Evolutionary conservation across 2,329 filamentous ascomycete genomes (phyloP), one percentile per base, ranked within the genome.

Genomic region (Aciculosporium take): DNA sequence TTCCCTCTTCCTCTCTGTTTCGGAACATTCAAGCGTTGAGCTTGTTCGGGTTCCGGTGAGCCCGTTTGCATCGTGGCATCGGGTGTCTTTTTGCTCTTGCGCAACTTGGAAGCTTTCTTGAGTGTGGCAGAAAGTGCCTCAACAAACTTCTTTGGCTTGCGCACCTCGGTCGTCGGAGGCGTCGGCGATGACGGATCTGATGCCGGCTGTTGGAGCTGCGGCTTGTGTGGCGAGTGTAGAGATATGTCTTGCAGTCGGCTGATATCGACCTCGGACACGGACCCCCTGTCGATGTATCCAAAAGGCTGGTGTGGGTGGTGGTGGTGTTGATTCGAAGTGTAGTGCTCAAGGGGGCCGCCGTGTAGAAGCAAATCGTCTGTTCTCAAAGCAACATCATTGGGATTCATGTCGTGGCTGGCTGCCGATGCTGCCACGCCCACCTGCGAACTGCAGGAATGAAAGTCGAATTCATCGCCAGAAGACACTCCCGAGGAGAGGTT

Each of bases 241-340:
- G 64, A 65, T 46, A 70, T 68, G n/a, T 62, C 62, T 47, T 68
- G 65, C 3, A 70, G 57, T 24, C 60, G 57, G 7, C 66, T 58
- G n/a, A 70, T 56, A 48, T 69, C 66, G 29, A 64, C 64, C 46
- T 70, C 66, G 3, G 66, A 69, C 53, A 69, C 64, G 43, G 64
- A 66, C 20, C 54, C 60, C 12, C 56, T 55, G 30, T 55, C 55
- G 10, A 57, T 44, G 39, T 50, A 46, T 5, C 49, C 46, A 27
- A 49, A 44, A 18, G 9, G 49, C 15, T 52, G 49, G 7, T 44
- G 40, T 12, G 28, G 36, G 12, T 37, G 17, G 18, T 29, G 36
- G 18, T 13, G 7, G n/a, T 38, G 27, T 7, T 38, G 37, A 27
- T 28, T 23, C 12, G 21, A 27, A 23, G 8, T 17, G n/a, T 30